These are phyloP conservation scores for Backusella liffmaniae DNA, from an alignment of 192 early-diverging fungal genomes.

Conservation along the genomic window DNA sequence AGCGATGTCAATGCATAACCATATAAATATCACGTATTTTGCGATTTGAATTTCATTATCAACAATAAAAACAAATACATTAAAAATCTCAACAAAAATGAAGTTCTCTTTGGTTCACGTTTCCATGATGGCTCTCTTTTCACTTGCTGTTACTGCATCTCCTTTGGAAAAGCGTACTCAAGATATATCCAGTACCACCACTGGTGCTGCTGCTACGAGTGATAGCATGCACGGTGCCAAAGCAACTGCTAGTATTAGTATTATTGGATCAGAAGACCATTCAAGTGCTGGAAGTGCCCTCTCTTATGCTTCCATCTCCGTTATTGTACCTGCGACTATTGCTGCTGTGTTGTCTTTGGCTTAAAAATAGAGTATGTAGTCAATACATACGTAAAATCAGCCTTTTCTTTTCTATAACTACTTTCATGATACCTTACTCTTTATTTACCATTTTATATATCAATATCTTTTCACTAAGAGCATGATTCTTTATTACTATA, in stretches of 20 bases:
- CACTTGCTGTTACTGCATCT: not conserved
- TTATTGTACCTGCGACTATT: not conserved
- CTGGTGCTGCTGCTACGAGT: not conserved
- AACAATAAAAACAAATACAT: not conserved
- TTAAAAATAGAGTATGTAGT: not conserved
- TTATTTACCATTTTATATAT: not conserved
- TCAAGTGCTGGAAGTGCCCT: not conserved
- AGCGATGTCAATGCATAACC: not conserved
- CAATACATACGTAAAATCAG: too few relatives aligned
- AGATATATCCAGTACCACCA: not conserved
- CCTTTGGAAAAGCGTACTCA: not conserved
- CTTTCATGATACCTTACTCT: not conserved
- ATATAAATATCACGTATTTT: not conserved
- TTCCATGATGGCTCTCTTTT: not conserved
- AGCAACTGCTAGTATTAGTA: not conserved
- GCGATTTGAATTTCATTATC: not conserved
- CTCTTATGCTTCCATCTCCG: not conserved
- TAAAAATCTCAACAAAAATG: not conserved
- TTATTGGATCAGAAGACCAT: not conserved
- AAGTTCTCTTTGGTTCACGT: not conserved
- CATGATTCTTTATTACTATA: not conserved
- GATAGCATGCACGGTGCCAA: not conserved
- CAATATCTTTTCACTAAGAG: not conserved
- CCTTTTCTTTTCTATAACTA: not conserved
- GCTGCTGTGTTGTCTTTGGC: not conserved